Evolutionary conservation across 768 basidiomycete species (phyloP).

Genomic region (Lentinula edodes): DNA sequence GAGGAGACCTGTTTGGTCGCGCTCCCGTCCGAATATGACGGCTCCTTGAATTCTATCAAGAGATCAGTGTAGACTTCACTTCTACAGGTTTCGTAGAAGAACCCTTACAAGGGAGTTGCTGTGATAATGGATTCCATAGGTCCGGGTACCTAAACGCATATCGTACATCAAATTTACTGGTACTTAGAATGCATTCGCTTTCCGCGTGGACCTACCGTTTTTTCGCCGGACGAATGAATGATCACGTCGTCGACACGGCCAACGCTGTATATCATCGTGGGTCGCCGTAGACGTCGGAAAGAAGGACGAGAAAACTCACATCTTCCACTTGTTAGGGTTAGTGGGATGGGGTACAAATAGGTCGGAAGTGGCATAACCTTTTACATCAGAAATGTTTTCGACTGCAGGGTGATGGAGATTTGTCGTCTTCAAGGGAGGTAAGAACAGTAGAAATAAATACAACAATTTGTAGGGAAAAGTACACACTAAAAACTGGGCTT

Average conservation of each 20-base stretch:
- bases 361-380: conserved; percentile 38
- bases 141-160: conserved; percentile 11
- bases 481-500: conserved; percentile 6
- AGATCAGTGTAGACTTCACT: not conserved
- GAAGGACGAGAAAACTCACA: conserved; percentile 21
- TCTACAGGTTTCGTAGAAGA: conserved; percentile 8
- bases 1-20: conserved; percentile 26
- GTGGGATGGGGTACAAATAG: conserved; percentile 39
- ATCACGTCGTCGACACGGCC: conserved; percentile 30
- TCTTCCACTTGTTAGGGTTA: conserved; percentile 30
- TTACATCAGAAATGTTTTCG: conserved; percentile 28
- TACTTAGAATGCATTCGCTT: not conserved
- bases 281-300: not conserved
- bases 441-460: not conserved
- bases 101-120: conserved; percentile 19
- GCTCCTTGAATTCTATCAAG: conserved; percentile 20
- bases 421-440: conserved; percentile 14
- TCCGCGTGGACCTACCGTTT: conserved; percentile 11
- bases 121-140: conserved; percentile 22
- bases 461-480: not conserved
- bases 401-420: conserved; percentile 21
- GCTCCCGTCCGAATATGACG: conserved; percentile 39
- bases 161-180: not conserved
- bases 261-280: conserved; percentile 18
- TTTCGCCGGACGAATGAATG: conserved; percentile 23